Conservation (phyloP, 2,329 filamentous ascomycete genomes). For the Aspergillus pseudoglaucus region DNA sequence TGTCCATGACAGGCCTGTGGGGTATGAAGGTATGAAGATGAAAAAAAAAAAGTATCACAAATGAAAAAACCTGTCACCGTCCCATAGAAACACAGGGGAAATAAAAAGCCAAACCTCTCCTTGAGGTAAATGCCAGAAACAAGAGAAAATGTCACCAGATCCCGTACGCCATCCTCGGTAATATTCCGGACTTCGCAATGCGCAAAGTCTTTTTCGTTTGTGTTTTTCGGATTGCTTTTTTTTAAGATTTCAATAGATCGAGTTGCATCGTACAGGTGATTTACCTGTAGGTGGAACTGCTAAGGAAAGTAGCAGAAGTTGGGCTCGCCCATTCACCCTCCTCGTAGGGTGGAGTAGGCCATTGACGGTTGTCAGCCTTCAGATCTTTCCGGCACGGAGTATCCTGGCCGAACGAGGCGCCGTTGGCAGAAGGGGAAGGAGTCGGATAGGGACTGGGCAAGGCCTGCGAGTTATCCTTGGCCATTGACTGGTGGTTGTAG, state of each 20-base stretch:
- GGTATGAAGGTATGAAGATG: constrained; percentile 34
- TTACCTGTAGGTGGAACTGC: constrained; percentile 44
- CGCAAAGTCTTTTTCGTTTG: constrained; percentile 16
- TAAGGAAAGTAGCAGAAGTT: constrained; percentile 73
- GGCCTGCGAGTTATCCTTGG: constrained; percentile 21
- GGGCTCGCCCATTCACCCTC: constrained; percentile 86
- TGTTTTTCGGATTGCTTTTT: constrained; percentile 2
- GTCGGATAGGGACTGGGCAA: constrained; percentile 56
- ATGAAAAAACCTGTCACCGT: constrained; percentile 12
- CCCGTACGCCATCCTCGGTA: constrained; percentile 26
- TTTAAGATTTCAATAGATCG: neutral
- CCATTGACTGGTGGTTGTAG: constrained; percentile 39
- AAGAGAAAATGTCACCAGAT: constrained; percentile 20
- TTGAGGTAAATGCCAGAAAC: constrained; percentile 7
- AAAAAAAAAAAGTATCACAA: constrained; percentile 17
- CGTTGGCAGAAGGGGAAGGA: constrained; percentile 73
- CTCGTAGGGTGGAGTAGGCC: constrained; percentile 93
- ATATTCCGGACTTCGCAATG: constrained; percentile 18
- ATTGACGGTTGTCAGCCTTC: constrained; percentile 59
- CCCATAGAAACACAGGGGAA: constrained; percentile 5
- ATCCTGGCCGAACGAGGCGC: constrained; percentile 63
- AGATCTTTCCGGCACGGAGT: constrained; percentile 57
- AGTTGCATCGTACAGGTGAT: neutral
- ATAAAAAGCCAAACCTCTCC: constrained; percentile 7
- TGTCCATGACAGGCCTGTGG: constrained; percentile 30